These are phyloP conservation scores for Tuber aestivum DNA, from an alignment of 495 filamentous ascomycete species.

Conservation along the genomic window DNA sequence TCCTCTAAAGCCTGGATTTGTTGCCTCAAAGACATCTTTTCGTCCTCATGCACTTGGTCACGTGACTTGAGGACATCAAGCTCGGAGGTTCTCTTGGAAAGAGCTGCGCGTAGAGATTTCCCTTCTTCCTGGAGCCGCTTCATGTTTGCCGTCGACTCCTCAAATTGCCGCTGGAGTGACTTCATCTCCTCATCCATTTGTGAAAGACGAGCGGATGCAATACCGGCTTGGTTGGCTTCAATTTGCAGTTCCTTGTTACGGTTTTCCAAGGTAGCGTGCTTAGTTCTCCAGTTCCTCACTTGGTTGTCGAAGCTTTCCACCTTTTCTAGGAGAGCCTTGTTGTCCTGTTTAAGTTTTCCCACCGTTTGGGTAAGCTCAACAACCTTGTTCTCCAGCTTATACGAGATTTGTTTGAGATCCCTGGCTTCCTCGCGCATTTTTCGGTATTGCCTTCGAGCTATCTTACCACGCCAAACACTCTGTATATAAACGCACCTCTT, in stretches of 20 bases:
- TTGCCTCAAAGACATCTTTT: slow-evolving; percentile 75
- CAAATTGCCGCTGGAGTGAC: slow-evolving; percentile 76
- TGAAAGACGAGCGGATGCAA: slow-evolving; percentile 76
- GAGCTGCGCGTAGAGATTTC: slow-evolving; percentile 67
- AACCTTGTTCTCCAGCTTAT: slow-evolving; percentile 98
- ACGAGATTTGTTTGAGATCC: slow-evolving; percentile 97
- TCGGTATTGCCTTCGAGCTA: slow-evolving; percentile 80
- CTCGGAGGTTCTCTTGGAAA: slow-evolving; percentile 68
- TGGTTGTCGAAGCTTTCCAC: slow-evolving; percentile 95
- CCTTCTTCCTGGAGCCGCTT: slow-evolving; percentile 93
- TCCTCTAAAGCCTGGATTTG: slow-evolving; percentile 88
- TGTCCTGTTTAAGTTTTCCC: slow-evolving; percentile 84
- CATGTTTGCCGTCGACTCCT: slow-evolving; percentile 77
- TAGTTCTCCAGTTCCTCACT: slow-evolving; percentile 85
- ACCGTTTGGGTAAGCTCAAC: slow-evolving; percentile 93
- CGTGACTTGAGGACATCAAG: slow-evolving; percentile 66
- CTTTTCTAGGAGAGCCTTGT: slow-evolving; percentile 79
- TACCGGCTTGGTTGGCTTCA: slow-evolving; percentile 96
- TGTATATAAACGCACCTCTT: slow-evolving; percentile 84
- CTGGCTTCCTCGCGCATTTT: slow-evolving; percentile 84
- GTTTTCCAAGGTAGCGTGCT: slow-evolving; percentile 85
- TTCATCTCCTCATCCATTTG: slow-evolving; percentile 93
- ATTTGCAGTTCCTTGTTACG: slow-evolving; percentile 87
- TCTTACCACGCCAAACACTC: slow-evolving; percentile 84
- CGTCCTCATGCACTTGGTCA: slow-evolving; percentile 66